Percentiles rank a stretch among this genome's conserved stretches.
phyloP scores from a whole-genome alignment of 306 rosid species.

The Cercis canadensis region DNA sequence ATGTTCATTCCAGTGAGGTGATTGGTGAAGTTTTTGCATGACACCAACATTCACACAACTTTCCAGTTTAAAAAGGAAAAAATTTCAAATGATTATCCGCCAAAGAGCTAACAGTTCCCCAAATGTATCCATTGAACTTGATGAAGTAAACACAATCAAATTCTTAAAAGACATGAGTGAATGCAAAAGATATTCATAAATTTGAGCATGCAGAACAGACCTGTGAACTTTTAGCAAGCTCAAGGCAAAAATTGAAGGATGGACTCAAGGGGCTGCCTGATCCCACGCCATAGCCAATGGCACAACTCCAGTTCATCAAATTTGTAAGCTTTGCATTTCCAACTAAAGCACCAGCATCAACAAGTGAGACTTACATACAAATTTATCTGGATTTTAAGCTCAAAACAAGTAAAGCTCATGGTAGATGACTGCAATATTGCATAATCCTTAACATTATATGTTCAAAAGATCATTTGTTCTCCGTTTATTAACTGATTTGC shows the following conservation, averaged over 20 bases:
- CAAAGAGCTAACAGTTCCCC: conserved; percentile 5
- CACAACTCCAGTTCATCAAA: conserved; percentile 90
- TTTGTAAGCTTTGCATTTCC: conserved; percentile 58
- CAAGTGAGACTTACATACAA: conserved; percentile 31
- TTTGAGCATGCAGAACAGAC: conserved; percentile 42
- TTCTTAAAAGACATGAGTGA: neutral
- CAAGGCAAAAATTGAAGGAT: conserved; percentile 88
- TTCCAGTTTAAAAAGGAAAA: conserved; percentile 25
- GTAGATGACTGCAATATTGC: neutral
- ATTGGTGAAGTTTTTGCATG: conserved; percentile 12
- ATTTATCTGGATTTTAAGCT: conserved; percentile 8
- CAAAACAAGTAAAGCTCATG: neutral
- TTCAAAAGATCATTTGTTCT: neutral
- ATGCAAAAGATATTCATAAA: conserved; percentile 27
- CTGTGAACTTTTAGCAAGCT: conserved; percentile 82
- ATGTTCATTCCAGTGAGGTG: conserved; percentile 5
- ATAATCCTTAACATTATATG: neutral
- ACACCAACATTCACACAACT: conserved; percentile 15
- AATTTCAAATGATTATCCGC: neutral
- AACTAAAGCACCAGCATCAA: conserved; percentile 48
- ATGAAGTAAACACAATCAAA: conserved; percentile 2
- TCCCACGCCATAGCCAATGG: conserved; percentile 87
- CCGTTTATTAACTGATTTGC: conserved; percentile 14
- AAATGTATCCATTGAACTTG: neutral
- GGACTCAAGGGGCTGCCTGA: conserved; percentile 89